Conservation (phyloP, 2,329 filamentous ascomycete genomes). For the Diaporthe helianthi region DNA sequence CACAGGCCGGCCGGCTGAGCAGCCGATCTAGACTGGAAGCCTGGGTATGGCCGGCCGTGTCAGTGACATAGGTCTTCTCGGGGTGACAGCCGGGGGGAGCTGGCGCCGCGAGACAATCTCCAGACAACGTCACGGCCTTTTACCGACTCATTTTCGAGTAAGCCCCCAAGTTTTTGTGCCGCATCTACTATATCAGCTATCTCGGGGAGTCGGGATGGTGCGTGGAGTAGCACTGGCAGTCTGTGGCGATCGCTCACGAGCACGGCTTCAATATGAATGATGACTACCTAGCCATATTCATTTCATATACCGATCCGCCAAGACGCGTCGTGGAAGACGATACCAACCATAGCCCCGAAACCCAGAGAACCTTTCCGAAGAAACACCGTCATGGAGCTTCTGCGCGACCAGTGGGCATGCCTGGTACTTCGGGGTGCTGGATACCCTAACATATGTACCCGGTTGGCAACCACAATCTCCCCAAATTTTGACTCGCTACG, state of each 20-base stretch:
- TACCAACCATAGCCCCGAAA: neutral
- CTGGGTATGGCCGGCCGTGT: no score
- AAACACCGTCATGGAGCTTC: neutral
- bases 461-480: neutral
- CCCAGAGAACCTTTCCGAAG: neutral
- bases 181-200: neutral
- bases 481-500: neutral
- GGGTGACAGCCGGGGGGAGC: neutral
- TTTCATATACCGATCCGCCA: neutral
- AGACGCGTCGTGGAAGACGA: neutral
- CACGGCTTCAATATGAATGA: neutral
- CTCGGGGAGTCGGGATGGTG: neutral
- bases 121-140: neutral
- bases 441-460: no score
- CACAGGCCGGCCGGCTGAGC: neutral
- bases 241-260: neutral
- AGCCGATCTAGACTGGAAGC: no score
- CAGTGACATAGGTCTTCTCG: neutral
- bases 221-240: neutral
- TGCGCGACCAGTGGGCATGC: neutral
- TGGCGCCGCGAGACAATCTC: neutral
- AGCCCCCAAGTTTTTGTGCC: neutral
- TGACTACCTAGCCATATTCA: neutral
- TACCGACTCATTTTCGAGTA: neutral
- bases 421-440: neutral